phyloP scores from a whole-genome alignment of 768 basidiomycete species.

The Fomitopsis pulvina region DNA sequence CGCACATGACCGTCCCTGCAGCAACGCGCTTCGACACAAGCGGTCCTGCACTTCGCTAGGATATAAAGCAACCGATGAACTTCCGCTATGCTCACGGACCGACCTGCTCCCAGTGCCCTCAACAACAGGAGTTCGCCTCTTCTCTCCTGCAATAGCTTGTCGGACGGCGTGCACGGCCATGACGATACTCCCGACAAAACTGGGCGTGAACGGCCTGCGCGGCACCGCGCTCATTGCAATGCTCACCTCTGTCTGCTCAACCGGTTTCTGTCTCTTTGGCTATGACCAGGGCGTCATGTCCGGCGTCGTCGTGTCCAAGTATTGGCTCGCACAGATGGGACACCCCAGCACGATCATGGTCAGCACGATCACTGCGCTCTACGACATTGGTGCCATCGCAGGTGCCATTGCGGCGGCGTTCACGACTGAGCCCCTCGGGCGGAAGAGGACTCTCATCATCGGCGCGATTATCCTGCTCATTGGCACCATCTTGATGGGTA shows the following conservation, averaged over 20 bases:
- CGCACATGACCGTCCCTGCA: background rate
- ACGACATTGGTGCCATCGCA: constrained; percentile 5
- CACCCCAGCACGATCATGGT: constrained; percentile 8
- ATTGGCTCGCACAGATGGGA: constrained; percentile 5
- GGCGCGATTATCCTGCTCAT: constrained; percentile 1
- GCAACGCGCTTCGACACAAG: background rate
- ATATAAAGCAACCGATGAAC: background rate
- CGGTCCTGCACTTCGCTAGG: background rate
- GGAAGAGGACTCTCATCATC: constrained; percentile 5
- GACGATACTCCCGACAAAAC: background rate
- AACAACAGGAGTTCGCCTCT: background rate
- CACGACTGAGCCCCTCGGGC: constrained; percentile 4
- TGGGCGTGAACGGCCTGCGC: background rate
- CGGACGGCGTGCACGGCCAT: background rate
- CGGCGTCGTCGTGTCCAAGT: constrained; percentile 25
- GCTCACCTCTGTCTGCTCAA: constrained; percentile 24
- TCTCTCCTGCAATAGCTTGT: background rate
- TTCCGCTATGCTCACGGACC: background rate
- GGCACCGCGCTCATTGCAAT: constrained; percentile 3
- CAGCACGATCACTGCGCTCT: constrained; percentile 9
- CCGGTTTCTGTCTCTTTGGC: constrained; percentile 31
- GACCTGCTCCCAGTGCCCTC: background rate
- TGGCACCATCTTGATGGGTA: constrained; percentile 6
- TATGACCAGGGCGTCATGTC: constrained; percentile 39
- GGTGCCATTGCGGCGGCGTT: constrained; percentile 6